Evolutionary conservation across 2,329 filamentous ascomycete genomes (phyloP).

Genomic region (Magnaporthales sp.): DNA sequence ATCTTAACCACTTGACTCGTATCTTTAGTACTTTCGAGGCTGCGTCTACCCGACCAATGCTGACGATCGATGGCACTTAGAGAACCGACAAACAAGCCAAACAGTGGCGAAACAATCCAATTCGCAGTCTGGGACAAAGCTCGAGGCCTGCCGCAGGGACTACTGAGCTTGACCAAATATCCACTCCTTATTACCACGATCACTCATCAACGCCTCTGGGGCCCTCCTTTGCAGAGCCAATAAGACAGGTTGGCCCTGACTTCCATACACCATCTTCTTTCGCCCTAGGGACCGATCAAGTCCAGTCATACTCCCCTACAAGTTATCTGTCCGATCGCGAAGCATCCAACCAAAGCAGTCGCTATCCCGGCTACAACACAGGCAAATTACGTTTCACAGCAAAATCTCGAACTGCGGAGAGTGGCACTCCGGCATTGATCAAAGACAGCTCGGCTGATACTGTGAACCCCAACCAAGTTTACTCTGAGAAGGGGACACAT

Average conservation of each 20-base stretch:
- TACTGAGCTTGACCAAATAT: background rate
- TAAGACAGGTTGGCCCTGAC: background rate
- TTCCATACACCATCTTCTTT: background rate
- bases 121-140: background rate
- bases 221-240: background rate
- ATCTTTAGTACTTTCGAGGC: background rate
- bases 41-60: background rate
- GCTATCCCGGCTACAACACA: background rate
- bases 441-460: background rate
- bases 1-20: background rate
- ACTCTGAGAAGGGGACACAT: background rate
- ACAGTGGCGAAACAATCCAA: background rate
- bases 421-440: background rate
- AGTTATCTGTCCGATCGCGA: background rate
- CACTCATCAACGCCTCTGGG: background rate
- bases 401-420: background rate
- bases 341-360: background rate
- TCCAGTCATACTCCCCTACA: background rate
- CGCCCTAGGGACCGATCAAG: background rate
- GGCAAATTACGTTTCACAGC: background rate
- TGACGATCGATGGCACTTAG: background rate
- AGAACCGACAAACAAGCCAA: background rate
- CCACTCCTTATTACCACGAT: background rate
- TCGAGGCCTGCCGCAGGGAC: background rate
- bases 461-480: background rate